These are phyloP conservation scores for Mortierella sp. DNA, from an alignment of 371 early-diverging fungal species.

Conservation along the genomic window DNA sequence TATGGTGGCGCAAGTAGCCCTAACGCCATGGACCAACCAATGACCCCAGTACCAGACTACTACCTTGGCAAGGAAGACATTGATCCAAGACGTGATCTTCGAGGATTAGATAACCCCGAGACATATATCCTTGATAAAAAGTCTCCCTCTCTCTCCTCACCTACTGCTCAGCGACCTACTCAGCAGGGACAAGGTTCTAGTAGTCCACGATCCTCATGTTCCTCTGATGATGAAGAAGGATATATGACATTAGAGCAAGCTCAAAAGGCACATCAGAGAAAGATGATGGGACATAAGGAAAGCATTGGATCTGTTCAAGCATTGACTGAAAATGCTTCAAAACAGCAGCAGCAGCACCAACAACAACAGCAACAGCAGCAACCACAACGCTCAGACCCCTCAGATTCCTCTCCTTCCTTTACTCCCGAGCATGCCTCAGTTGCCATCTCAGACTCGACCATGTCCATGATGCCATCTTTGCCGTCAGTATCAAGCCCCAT, in stretches of 20 bases:
- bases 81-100: constrained; percentile 34
- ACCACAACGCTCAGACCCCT: too few species aligned
- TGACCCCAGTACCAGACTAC: constrained; percentile 47
- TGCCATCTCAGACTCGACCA: constrained; percentile 46
- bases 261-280: constrained; percentile 39
- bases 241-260: constrained; percentile 46
- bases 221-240: constrained; percentile 24
- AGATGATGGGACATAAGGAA: constrained; percentile 49
- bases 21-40: background rate
- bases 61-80: constrained; percentile 50
- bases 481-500: constrained; percentile 27
- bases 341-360: constrained; percentile 4
- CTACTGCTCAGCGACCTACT: background rate
- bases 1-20: constrained; percentile 1
- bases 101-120: constrained; percentile 35
- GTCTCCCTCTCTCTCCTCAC: background rate
- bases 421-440: constrained; percentile 39
- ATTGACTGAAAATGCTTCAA: constrained; percentile 7
- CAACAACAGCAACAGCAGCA: constrained; percentile 9
- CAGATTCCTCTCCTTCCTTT: constrained; percentile 16
- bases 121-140: constrained; percentile 19
- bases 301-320: constrained; percentile 33
- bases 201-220: constrained; percentile 36
- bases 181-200: background rate
- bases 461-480: constrained; percentile 51